Conservation (phyloP, 352 stramenopile genomes). For the Thraustochytrium sp. region DNA sequence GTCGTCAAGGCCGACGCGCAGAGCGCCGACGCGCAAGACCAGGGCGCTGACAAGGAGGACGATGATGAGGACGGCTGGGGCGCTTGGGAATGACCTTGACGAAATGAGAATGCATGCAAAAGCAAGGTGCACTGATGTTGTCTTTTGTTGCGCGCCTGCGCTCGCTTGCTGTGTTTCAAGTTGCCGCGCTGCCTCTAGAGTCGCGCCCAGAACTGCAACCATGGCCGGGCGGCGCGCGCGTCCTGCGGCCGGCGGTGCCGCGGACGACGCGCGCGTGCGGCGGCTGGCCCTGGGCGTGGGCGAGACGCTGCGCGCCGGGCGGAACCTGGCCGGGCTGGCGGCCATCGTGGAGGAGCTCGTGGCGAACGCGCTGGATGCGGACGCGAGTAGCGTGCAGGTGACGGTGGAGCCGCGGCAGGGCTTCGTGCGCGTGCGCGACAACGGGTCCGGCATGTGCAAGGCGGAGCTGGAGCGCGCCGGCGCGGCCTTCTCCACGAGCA, state of each 20-base stretch:
- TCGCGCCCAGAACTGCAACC: too few relatives aligned
- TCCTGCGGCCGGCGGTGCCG: background rate
- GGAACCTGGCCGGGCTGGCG: background rate
- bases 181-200: too few relatives aligned
- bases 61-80: background rate
- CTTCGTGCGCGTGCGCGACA: background rate
- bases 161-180: too few relatives aligned
- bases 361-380: slow-evolving; percentile 12
- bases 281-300: background rate
- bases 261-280: background rate
- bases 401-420: background rate
- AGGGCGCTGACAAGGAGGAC: background rate
- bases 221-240: too few relatives aligned
- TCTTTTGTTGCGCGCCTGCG: too few relatives aligned
- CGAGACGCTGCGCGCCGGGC: background rate
- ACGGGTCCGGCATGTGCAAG: background rate
- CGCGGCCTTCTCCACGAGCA: slow-evolving; percentile 2
- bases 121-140: too few relatives aligned
- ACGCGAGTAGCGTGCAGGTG: background rate
- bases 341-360: slow-evolving; percentile 31
- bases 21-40: background rate
- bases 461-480: background rate
- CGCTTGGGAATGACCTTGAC: background rate
- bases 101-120: too few relatives aligned
- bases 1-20: background rate